A percentile compares a stretch with the other conserved stretches of the same genome.
These are phyloP conservation scores for Oropetium thomaeum DNA, from an alignment of 176 grass and related monocot species.

Conservation along the genomic window DNA sequence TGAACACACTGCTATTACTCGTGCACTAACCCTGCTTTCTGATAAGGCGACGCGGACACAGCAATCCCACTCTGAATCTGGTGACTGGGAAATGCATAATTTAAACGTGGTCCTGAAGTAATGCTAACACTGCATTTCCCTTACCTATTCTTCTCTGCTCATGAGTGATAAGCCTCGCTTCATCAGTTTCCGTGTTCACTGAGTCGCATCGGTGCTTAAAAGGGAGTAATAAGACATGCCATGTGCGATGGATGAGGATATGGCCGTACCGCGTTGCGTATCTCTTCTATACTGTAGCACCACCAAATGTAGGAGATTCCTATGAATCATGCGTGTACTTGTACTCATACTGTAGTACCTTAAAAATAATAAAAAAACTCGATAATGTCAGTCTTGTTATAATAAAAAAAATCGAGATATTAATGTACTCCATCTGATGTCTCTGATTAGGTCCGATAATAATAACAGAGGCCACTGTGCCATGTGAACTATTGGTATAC, in stretches of 20 bases:
- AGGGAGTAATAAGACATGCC: background rate
- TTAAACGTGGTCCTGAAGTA: constrained; percentile 34
- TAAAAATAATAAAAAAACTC: too few species aligned
- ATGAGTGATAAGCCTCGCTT: background rate
- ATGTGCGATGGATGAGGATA: too few species aligned
- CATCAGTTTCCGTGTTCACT: background rate
- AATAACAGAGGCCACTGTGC: background rate
- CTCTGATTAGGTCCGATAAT: background rate
- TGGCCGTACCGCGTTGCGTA: too few species aligned
- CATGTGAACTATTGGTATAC: background rate
- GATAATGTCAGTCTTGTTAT: too few species aligned
- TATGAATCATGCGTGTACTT: background rate
- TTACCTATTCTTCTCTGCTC: background rate
- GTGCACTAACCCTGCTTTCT: background rate
- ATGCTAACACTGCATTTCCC: background rate
- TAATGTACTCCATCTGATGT: background rate
- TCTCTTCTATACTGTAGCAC: too few species aligned
- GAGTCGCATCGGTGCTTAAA: background rate
- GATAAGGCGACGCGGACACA: background rate
- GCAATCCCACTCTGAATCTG: background rate
- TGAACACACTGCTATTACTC: background rate
- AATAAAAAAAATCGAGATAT: too few species aligned
- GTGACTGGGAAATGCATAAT: constrained; percentile 15
- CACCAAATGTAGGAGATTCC: background rate
- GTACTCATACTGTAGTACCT: too few species aligned